Evolutionary conservation across 805 yeast species (phyloP), one percentile per base, ranked within the genome.

Genomic region (Candida sithepensis): DNA sequence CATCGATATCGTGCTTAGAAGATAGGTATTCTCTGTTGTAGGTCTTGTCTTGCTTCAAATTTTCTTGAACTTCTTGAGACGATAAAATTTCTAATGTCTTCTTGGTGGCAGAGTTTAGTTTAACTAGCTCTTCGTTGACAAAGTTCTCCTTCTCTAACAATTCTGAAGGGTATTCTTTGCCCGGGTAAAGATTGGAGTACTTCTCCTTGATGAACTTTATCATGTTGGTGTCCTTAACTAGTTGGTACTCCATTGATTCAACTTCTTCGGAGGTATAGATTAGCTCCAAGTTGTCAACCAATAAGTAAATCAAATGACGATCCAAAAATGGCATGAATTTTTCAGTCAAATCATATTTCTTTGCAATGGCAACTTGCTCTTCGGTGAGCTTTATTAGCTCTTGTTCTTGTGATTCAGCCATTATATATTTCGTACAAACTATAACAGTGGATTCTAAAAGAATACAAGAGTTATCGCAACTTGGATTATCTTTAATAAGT

Each of bases 221-320:
- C 84, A 81, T 77, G 57, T 77, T 71, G 36, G 85, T 77, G 45
- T 78, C 84, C 58, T 77, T 77, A 55, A 81, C 68, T 47, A 81
- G 63, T 51, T 79, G 78, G 53, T 70, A 78, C 54, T 77, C 77
- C 52, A 78, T 66, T 54, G 71, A 63, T 44, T 74, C 68, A 46
- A 81, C 67, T 49, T 69, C 71, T 47, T 66, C 59, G 18, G 61
- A 47, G 18, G 60, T 42, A 58, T 78, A 74, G 30, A 77, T 62
- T 48, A 69, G 68, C 45, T 67, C 70, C 43, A 74, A 67, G 40
- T 72, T 73, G 59, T 76, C 80, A 26, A 79, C 62, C 54, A 81
- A 63, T 40, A 81, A 80, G 52, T 74, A 78, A 47, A 75, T 68
- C 61, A 83, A 65, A 56, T 81, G 85, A 51, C 85, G 73, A 65